These are phyloP conservation scores for Fusarium longipes DNA, from an alignment of 2,329 filamentous ascomycete species.

Conservation along the genomic window DNA sequence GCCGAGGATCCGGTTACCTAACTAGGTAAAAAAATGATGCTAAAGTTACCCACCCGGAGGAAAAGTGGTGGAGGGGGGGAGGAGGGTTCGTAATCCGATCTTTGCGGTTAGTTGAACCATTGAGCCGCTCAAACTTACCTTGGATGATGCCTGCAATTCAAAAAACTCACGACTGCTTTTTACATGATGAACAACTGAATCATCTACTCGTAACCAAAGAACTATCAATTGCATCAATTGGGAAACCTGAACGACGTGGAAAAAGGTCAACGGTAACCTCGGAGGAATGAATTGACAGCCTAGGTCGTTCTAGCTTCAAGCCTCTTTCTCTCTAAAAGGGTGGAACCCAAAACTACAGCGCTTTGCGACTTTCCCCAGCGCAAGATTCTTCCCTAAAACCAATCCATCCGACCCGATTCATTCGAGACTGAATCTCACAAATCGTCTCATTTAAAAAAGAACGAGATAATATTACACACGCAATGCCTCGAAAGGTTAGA, in stretches of 20 bases:
- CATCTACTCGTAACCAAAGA: not conserved
- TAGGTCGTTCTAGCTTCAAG: slow-evolving; percentile 9
- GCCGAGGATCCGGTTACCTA: slow-evolving; percentile 18
- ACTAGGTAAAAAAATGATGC: slow-evolving; percentile 9
- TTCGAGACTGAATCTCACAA: not conserved
- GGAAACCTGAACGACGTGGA: not conserved
- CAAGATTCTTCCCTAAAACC: slow-evolving; percentile 9
- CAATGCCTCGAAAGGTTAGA: slow-evolving; percentile 38
- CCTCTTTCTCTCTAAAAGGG: not conserved
- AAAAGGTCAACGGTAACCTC: not conserved
- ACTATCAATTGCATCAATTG: not conserved
- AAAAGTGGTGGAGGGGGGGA: slow-evolving; percentile 40
- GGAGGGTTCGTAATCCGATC: slow-evolving; percentile 42
- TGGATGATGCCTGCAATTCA: not conserved
- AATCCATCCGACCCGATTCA: not conserved
- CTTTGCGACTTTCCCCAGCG: not conserved
- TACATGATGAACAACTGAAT: not conserved
- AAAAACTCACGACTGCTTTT: not conserved
- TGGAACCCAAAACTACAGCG: slow-evolving; percentile 18
- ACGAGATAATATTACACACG: not conserved
- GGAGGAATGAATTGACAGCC: not conserved
- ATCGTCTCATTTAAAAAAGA: not conserved
- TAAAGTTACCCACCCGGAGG: slow-evolving; percentile 2
- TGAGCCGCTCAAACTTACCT: not conserved
- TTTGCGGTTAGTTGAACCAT: slow-evolving; percentile 23